Evolutionary conservation across 176 grass and related monocot genomes (phyloP).

Genomic region (Rhynchospora breviuscula): DNA sequence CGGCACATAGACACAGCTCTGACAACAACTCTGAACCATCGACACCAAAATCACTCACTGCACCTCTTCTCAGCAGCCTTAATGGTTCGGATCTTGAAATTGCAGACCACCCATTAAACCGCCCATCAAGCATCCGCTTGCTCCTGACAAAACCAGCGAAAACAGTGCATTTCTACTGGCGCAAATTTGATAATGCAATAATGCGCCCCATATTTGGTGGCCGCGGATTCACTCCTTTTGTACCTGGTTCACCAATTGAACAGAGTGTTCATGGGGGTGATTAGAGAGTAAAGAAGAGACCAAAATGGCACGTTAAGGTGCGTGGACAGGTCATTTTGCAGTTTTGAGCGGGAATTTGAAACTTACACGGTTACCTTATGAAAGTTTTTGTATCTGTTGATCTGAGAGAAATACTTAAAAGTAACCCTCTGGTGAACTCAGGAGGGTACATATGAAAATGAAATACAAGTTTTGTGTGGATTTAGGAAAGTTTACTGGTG

Average conservation of each 20-base stretch:
- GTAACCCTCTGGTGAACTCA: background rate
- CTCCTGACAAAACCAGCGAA: conserved; percentile 74
- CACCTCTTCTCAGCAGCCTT: conserved; percentile 47
- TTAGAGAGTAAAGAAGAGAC: conserved; percentile 1
- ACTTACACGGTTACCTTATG: background rate
- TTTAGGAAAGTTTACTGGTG: background rate
- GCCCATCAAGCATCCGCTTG: conserved; percentile 83
- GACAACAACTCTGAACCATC: conserved; percentile 46
- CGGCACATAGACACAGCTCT: background rate
- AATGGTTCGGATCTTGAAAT: conserved; percentile 51
- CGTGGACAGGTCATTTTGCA: background rate
- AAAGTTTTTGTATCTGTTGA: background rate
- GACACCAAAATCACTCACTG: conserved; percentile 54
- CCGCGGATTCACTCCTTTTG: conserved; percentile 69
- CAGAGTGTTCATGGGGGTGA: conserved; percentile 34
- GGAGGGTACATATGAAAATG: background rate
- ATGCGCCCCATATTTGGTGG: conserved; percentile 96
- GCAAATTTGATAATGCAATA: conserved; percentile 85
- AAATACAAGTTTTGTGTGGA: conserved; percentile 21
- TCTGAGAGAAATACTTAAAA: background rate
- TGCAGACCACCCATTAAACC: conserved; percentile 23
- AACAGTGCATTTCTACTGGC: conserved; percentile 95
- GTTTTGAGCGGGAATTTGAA: background rate
- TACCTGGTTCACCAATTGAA: conserved; percentile 73
- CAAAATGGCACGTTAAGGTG: background rate